Base-by-base conservation (phyloP, 371 early-diverging fungal genomes). In the Funneliformis caledonium region DNA sequence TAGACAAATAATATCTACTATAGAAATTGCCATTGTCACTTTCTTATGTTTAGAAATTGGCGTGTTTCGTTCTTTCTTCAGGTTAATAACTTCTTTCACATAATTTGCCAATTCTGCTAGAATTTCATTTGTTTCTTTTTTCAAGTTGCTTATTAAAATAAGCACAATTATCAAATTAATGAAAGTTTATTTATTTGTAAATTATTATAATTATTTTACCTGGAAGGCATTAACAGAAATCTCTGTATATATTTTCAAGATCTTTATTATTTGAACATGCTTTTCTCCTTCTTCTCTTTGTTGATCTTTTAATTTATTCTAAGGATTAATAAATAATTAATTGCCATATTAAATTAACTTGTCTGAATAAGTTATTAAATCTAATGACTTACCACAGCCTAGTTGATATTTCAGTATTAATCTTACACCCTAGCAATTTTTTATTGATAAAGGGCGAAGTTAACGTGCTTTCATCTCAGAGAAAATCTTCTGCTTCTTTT, bases 1-100 rank as follows among this genome's bases (percentile, higher is more conserved):
- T 26, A 26, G 26, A 26, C 26, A 26, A 26, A 26, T 26, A 60
- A 31, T 14, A 43, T 76, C 56, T 88, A 90, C 93, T 61, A 88
- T 84, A 80, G 93, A 87, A n/a, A 93, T 82, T 0, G 91, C 81
- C 69, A 91, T 90, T 61, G 85, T 85, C 5, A 88, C 70, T 82
- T 94, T 96, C 80, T 94, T 95, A 73, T 91, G 88, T 81, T 94
- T 95, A 61, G 83, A 89, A 50, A 86, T 87, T 82, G 26, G 96
- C 83, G 85, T 96, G 94, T 72, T 96, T 93, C 82, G 90, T 92
- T 62, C 92, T 91, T 82, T 96, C 96, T 91, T 89, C 52, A 93
- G 81, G 81, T 94, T 88, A 19, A 96, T 93, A 72, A 94, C 92
- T 59, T 93, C 93, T 70, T 92, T 92, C 82, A 97, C 97, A 26